A percentile compares a stretch with the other conserved stretches of the same genome.
phyloP scores from a whole-genome alignment of 2,329 filamentous ascomycete species.

The Cephalotrichum gorgonifer region DNA sequence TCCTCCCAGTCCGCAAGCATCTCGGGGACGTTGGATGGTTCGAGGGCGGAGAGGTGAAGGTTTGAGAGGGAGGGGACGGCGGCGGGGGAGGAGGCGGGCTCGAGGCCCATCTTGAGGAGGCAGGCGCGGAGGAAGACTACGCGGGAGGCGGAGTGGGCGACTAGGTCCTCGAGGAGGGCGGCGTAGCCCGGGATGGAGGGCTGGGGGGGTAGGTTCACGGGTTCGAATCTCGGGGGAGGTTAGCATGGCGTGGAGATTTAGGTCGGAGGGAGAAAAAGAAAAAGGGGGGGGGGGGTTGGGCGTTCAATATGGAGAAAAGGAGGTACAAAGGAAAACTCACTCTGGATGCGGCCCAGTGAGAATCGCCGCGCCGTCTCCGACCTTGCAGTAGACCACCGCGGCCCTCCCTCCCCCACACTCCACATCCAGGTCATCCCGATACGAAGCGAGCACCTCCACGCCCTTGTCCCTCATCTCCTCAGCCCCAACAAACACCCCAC shows the following conservation, averaged over 20 bases:
- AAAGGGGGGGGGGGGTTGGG: no score
- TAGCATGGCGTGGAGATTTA: conserved; percentile 4
- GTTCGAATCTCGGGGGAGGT: conserved; percentile 58
- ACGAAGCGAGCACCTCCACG: conserved; percentile 75
- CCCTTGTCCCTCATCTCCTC: conserved; percentile 48
- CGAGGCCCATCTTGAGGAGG: conserved; percentile 70
- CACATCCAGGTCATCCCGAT: conserved; percentile 63
- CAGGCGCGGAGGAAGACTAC: conserved; percentile 70
- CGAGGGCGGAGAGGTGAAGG: conserved; percentile 68
- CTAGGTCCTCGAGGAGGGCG: conserved; percentile 56
- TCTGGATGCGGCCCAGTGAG: conserved; percentile 89
- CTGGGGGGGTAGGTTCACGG: conserved; percentile 62
- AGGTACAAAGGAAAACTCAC: conserved; percentile 43
- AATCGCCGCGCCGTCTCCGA: conserved; percentile 70
- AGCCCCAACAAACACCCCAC: conserved; percentile 83
- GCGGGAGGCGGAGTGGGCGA: conserved; percentile 58
- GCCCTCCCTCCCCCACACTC: conserved; percentile 64
- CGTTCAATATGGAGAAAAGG: no score
- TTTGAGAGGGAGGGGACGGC: conserved; percentile 69
- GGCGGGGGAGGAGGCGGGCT: conserved; percentile 58
- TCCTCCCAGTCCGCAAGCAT: conserved; percentile 58
- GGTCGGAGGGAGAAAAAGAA: background rate
- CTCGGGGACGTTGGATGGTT: conserved; percentile 53
- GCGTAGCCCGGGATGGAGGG: conserved; percentile 59
- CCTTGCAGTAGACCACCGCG: conserved; percentile 72